Conservation (phyloP, 257 asterid genomes). For the Leptodermis oblonga region DNA sequence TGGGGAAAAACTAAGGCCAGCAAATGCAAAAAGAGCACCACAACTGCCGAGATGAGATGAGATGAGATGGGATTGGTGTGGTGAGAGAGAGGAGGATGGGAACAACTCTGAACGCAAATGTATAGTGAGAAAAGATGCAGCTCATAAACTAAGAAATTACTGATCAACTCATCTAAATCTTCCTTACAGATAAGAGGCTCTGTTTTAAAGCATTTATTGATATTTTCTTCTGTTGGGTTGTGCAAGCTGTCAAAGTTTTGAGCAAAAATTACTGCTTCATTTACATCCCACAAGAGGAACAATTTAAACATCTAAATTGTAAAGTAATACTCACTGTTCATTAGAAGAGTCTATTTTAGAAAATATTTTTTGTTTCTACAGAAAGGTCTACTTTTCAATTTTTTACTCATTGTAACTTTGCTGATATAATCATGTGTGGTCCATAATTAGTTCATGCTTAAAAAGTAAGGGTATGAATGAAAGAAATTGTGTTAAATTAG, state of each 20-base stretch:
- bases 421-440: too few relatives aligned
- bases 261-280: neutral
- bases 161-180: slow-evolving; percentile 17
- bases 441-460: too few relatives aligned
- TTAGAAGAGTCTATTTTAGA: too few relatives aligned
- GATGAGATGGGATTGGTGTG: too few relatives aligned
- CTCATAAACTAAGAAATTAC: neutral
- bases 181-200: slow-evolving; percentile 14
- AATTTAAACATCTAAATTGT: neutral
- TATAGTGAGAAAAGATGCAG: neutral
- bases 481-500: too few relatives aligned
- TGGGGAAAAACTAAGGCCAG: slow-evolving; percentile 6
- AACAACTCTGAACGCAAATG: slow-evolving; percentile 14
- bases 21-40: neutral
- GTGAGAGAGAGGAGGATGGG: neutral
- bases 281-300: neutral
- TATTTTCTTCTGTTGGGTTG: slow-evolving; percentile 10
- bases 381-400: too few relatives aligned
- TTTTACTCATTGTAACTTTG: too few relatives aligned
- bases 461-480: too few relatives aligned
- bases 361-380: too few relatives aligned
- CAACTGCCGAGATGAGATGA: neutral
- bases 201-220: slow-evolving; percentile 6
- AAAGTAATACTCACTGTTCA: neutral
- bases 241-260: slow-evolving; percentile 5